Base-by-base conservation (phyloP, 768 basidiomycete genomes). In the Kwoniella mangroviensis region DNA sequence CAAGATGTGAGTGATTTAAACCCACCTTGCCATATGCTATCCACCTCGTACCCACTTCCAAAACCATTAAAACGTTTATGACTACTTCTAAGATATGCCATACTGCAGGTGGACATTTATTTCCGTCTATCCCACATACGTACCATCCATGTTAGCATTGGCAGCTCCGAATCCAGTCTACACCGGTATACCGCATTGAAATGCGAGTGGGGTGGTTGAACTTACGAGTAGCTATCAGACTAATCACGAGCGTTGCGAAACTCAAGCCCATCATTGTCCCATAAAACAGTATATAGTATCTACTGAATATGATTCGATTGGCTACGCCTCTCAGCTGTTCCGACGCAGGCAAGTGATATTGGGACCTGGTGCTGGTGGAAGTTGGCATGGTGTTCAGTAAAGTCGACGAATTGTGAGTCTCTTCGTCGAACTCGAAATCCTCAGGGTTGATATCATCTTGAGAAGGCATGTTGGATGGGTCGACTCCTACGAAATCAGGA, bases 1-100 rank as follows among this genome's bases (percentile, higher is more conserved):
- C n/a, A n/a, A n/a, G n/a, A n/a, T n/a, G n/a, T n/a, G n/a, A n/a
- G n/a, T n/a, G n/a, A n/a, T n/a, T n/a, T n/a, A n/a, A n/a, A n/a
- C n/a, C n/a, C n/a, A n/a, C n/a, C n/a, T n/a, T n/a, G 70, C 96
- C 96, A 78, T 97, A 92, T 1, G 97, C 97, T 68, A 98, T 86
- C 81, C 98, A 91, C 51, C 97, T 89, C 69, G 96, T 91, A 1
- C 86, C 87, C 19, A 99, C 97, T 85, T 99, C 97, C 26, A 91
- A 82, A 69, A 98, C 98, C 95, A 98, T 96, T 11, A 92, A 87
- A 0, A 87, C 86, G 61, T 83, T 82, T 43, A 83, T 75, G 55
- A 83, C 71, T 11, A 83, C 75, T 58, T 83, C 82, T 15, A 83
- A 71, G 22, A 83, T 79, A 67, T 83, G 82, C 82, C 82, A 83